phyloP scores from a whole-genome alignment of 495 filamentous ascomycete genomes.

The Aspergillus kassunensis region DNA sequence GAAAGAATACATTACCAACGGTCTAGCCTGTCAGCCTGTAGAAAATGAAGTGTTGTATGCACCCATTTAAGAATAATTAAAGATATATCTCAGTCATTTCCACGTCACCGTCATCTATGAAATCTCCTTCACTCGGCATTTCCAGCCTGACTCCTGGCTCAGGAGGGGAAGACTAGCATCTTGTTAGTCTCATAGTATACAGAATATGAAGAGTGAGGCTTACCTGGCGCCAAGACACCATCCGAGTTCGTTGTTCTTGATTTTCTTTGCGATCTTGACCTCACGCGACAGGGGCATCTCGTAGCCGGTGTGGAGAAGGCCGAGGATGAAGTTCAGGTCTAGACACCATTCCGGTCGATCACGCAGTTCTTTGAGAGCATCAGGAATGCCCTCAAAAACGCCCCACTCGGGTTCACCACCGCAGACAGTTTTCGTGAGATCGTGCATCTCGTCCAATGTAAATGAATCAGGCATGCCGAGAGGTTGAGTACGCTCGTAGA shows the following conservation, averaged over 20 bases:
- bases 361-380: conserved; percentile 66
- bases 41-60: conserved; percentile 25
- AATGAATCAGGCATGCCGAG: conserved; percentile 96
- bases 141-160: conserved; percentile 70
- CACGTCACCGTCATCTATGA: conserved; percentile 32
- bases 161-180: conserved; percentile 66
- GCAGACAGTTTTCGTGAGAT: conserved; percentile 81
- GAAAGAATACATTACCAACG: conserved; percentile 12
- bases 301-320: conserved; percentile 89
- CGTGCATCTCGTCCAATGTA: conserved; percentile 79
- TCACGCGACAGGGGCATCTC: conserved; percentile 96
- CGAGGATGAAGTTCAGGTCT: conserved; percentile 93
- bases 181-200: conserved; percentile 27
- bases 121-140: conserved; percentile 65
- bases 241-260: conserved; percentile 92
- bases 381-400: conserved; percentile 67
- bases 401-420: conserved; percentile 73
- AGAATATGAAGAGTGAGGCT: conserved; percentile 18
- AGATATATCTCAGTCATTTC: conserved; percentile 18
- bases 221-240: conserved; percentile 98
- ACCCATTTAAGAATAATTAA: conserved; percentile 26
- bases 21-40: conserved; percentile 26
- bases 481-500: conserved; percentile 87
- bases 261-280: conserved; percentile 97
- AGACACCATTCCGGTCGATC: conserved; percentile 86